Evolutionary conservation across 1,139 yeast species (phyloP).

Genomic region (Hansenula sp.): DNA sequence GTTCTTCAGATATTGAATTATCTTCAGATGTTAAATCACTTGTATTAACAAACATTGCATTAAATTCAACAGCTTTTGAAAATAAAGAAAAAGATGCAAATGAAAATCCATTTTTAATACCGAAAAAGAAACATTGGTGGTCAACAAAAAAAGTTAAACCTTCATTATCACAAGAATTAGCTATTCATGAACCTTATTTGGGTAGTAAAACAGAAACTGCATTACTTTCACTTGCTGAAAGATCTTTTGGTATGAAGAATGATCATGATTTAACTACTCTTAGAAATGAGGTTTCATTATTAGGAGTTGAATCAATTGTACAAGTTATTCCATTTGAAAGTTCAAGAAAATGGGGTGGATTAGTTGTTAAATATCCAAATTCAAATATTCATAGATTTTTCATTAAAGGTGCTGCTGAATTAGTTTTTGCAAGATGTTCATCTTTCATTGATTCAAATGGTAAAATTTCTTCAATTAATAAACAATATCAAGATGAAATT

Average conservation of each 20-base stretch:
- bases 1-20: slow-evolving; percentile 33
- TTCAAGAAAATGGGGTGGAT: slow-evolving; percentile 87
- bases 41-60: slow-evolving; percentile 56
- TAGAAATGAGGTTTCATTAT: slow-evolving; percentile 29
- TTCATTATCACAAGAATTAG: slow-evolving; percentile 9
- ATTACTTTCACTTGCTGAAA: slow-evolving; percentile 61
- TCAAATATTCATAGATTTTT: slow-evolving; percentile 53
- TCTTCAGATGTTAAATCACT: slow-evolving; percentile 31
- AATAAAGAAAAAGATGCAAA: slow-evolving; percentile 33
- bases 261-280: slow-evolving; percentile 37
- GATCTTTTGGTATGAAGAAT: slow-evolving; percentile 45
- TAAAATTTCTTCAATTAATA: slow-evolving; percentile 21
- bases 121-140: slow-evolving; percentile 16
- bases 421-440: slow-evolving; percentile 61
- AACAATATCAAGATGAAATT: slow-evolving; percentile 25
- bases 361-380: slow-evolving; percentile 46
- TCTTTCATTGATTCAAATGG: slow-evolving; percentile 32
- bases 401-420: slow-evolving; percentile 94
- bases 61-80: slow-evolving; percentile 90
- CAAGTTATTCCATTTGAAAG: slow-evolving; percentile 91
- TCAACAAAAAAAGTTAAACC: slow-evolving; percentile 1
- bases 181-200: slow-evolving; percentile 53
- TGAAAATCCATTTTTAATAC: slow-evolving; percentile 25
- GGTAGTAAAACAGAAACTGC: slow-evolving; percentile 98
- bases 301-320: slow-evolving; percentile 38